phyloP scores from a whole-genome alignment of 1,139 yeast species.

The Pichia sp. region DNA sequence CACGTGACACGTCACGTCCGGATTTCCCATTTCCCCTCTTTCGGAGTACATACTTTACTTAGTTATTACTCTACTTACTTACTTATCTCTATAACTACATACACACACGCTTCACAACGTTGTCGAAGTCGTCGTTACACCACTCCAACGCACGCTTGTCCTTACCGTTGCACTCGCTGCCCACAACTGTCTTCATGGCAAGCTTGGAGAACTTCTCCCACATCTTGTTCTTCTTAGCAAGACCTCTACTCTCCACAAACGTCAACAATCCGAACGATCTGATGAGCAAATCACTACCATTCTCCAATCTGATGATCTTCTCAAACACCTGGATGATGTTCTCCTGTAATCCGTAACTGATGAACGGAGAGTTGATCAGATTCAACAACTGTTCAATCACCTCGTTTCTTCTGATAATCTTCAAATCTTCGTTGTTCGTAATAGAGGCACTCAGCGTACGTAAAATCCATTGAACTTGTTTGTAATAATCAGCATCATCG shows the following conservation, averaged over 20 bases:
- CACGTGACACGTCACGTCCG: too few relatives aligned
- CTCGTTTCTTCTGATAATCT: constrained; percentile 48
- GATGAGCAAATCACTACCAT: constrained; percentile 60
- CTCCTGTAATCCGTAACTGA: constrained; percentile 40
- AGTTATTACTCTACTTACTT: too few relatives aligned
- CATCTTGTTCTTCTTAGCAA: constrained; percentile 22
- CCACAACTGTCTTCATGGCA: constrained; percentile 43
- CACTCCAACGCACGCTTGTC: constrained; percentile 62
- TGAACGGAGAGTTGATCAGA: constrained; percentile 49
- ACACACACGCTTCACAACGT: constrained; percentile 37
- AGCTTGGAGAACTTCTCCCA: constrained; percentile 45
- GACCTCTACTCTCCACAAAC: constrained; percentile 43
- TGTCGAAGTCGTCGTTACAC: constrained; percentile 50
- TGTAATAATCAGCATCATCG: constrained; percentile 50
- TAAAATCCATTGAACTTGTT: constrained; percentile 68
- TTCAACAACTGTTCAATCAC: constrained; percentile 69
- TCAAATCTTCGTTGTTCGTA: constrained; percentile 48
- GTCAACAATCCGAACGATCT: constrained; percentile 63
- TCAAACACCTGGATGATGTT: constrained; percentile 45
- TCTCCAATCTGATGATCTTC: constrained; percentile 51
- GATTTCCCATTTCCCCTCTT: too few relatives aligned
- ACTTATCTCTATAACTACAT: too few relatives aligned
- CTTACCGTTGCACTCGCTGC: constrained; percentile 39
- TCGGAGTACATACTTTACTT: too few relatives aligned
- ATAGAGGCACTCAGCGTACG: constrained; percentile 47